phyloP scores from a whole-genome alignment of 129 eudicot species.

The Kitagawia praeruptora region DNA sequence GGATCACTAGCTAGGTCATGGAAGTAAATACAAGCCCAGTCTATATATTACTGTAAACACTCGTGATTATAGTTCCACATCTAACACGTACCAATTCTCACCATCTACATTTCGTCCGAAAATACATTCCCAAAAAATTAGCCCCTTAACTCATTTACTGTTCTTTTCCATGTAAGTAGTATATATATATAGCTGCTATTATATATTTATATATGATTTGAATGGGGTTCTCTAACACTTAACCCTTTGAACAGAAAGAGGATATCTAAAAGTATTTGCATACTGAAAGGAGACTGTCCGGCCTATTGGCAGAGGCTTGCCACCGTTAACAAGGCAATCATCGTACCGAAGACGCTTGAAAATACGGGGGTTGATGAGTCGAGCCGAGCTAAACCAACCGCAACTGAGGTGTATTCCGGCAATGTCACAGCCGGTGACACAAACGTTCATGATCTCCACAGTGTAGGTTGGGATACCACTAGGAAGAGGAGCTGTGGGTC shows the following conservation, averaged over 20 bases:
- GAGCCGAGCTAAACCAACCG: conserved; percentile 87
- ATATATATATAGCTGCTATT: background rate
- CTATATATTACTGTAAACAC: background rate
- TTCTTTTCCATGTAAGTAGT: background rate
- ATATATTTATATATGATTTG: background rate
- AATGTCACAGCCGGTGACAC: conserved; percentile 62
- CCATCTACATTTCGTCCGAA: background rate
- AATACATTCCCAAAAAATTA: background rate
- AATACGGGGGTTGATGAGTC: conserved; percentile 51
- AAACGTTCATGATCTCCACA: conserved; percentile 33
- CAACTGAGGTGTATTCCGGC: conserved; percentile 56
- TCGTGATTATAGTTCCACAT: background rate
- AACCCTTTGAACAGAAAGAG: conserved; percentile 32
- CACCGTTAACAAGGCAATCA: conserved; percentile 77
- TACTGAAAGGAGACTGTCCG: conserved; percentile 57
- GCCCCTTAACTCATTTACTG: background rate
- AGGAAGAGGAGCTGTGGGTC: conserved; percentile 64
- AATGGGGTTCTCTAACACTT: background rate
- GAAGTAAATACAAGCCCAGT: background rate
- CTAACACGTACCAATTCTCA: background rate
- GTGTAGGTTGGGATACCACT: conserved; percentile 37
- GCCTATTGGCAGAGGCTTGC: conserved; percentile 56
- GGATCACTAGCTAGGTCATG: background rate
- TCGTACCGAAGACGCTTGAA: conserved; percentile 55
- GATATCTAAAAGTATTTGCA: conserved; percentile 69